Evolutionary conservation across 352 stramenopile species (phyloP), one percentile per base, ranked within the genome.

Genomic region (Globisporangium nodosum): DNA sequence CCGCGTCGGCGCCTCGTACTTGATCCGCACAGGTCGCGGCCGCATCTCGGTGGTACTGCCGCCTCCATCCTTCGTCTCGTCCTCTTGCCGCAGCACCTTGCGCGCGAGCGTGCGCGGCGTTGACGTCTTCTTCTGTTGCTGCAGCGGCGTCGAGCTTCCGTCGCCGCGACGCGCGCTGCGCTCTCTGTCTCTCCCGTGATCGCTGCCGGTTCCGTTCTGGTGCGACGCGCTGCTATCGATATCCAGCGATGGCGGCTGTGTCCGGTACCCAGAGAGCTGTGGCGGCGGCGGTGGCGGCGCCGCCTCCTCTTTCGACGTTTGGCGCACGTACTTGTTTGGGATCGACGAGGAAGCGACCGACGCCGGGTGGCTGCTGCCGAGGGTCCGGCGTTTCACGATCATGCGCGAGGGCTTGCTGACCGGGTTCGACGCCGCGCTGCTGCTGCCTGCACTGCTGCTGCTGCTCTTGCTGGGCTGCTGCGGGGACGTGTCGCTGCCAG

Each of bases 1-100:
- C 15, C 81, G 81, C 20, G 73, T 73, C 12, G 74, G 65, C 5
- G 65, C 80, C 49, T 92, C 81, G 58, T 94, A 94, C 37, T 80
- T 81, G 61, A 92, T 87, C 3, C 80, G 81, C 37, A 92, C 68
- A 12, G 78, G 77, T 24, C 78, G 73, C 24, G 70, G 31, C 39
- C 81, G 78, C 11, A 56, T 31, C n/a, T 61, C 56, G 11, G 24
- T 18, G 27, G 4, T n/a, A 18, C 31, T 13, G 2, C 46, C 39
- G 15, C 48, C 11, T 52, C 54, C 45, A 50, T 59, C 61, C 47
- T 66, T 45, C 31, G 35, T 35, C 55, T 65, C 60, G 8, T 54
- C 54, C 13, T 56, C 52, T 5, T 55, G 48, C 33, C 40, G 53
- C 11, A 67, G 5, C 11, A 67, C 31, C n/a, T 70, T 70, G 20